Conservation (phyloP, 1,139 yeast genomes). For the Candida albicans region DNA sequence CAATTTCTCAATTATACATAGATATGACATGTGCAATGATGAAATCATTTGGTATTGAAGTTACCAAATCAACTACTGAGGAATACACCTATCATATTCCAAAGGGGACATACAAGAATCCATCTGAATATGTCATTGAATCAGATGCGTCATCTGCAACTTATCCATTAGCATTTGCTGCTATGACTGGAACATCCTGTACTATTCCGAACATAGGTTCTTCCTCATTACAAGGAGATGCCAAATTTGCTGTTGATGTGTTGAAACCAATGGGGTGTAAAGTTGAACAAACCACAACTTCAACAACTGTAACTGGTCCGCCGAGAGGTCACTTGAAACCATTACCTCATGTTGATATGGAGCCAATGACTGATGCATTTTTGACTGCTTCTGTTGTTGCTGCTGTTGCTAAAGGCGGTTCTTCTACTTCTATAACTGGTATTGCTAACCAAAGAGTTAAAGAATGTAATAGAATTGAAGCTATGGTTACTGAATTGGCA, state of each 20-base stretch:
- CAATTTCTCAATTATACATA: conserved; percentile 91
- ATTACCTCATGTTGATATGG: conserved; percentile 85
- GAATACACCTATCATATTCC: conserved; percentile 89
- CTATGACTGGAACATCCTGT: conserved; percentile 91
- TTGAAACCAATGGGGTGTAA: conserved; percentile 92
- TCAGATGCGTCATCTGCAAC: conserved; percentile 99
- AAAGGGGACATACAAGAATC: conserved; percentile 74
- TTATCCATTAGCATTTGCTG: conserved; percentile 96
- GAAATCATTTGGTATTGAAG: conserved; percentile 83
- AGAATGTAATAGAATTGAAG: conserved; percentile 94
- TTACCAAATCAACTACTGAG: conserved; percentile 68
- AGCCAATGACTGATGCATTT: conserved; percentile 99
- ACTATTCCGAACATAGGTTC: conserved; percentile 95
- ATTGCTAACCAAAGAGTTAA: conserved; percentile 98
- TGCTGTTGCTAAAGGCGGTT: conserved; percentile 68
- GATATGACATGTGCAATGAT: conserved; percentile 98
- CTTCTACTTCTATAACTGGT: conserved; percentile 82
- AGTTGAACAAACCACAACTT: conserved; percentile 76
- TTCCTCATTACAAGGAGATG: conserved; percentile 93
- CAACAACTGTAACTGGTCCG: conserved; percentile 94
- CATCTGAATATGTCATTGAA: conserved; percentile 83
- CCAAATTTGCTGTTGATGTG: conserved; percentile 92
- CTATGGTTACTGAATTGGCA: conserved; percentile 85
- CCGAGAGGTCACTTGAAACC: conserved; percentile 67
- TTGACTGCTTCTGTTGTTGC: conserved; percentile 96